phyloP scores from a whole-genome alignment of 2,329 filamentous ascomycete genomes.

The Magnaporthales sp. region DNA sequence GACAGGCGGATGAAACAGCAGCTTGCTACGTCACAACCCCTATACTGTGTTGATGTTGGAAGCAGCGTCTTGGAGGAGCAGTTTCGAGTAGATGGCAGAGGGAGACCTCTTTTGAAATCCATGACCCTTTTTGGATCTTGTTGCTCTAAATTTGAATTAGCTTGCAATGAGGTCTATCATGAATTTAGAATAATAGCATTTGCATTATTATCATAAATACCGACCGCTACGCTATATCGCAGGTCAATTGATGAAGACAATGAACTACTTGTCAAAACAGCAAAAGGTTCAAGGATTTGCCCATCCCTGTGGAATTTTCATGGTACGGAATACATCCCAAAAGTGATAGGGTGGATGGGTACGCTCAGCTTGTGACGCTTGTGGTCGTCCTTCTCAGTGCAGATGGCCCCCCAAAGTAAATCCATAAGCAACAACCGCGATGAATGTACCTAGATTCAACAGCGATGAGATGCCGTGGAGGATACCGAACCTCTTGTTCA shows the following conservation, averaged over 20 bases:
- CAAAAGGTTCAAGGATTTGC: background rate
- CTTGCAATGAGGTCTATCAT: background rate
- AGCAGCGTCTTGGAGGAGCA: background rate
- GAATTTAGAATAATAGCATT: background rate
- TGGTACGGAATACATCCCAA: background rate
- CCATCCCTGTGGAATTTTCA: background rate
- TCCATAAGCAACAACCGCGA: slow-evolving; percentile 69
- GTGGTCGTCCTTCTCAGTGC: slow-evolving; percentile 21
- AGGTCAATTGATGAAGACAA: background rate
- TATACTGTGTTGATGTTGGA: background rate
- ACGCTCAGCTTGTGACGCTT: background rate
- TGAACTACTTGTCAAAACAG: background rate
- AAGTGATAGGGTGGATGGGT: background rate
- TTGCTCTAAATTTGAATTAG: background rate
- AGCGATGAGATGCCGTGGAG: slow-evolving; percentile 77
- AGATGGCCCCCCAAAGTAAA: slow-evolving; percentile 60
- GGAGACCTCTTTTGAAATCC: background rate
- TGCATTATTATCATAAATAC: background rate
- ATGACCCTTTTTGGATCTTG: background rate
- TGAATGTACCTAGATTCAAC: slow-evolving; percentile 64
- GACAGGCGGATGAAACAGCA: background rate
- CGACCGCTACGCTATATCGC: background rate
- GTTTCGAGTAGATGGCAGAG: background rate
- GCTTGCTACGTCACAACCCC: background rate
- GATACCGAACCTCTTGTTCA: slow-evolving; percentile 72